Base-by-base conservation (phyloP, 768 basidiomycete species). In the Mycena haematopus region DNA sequence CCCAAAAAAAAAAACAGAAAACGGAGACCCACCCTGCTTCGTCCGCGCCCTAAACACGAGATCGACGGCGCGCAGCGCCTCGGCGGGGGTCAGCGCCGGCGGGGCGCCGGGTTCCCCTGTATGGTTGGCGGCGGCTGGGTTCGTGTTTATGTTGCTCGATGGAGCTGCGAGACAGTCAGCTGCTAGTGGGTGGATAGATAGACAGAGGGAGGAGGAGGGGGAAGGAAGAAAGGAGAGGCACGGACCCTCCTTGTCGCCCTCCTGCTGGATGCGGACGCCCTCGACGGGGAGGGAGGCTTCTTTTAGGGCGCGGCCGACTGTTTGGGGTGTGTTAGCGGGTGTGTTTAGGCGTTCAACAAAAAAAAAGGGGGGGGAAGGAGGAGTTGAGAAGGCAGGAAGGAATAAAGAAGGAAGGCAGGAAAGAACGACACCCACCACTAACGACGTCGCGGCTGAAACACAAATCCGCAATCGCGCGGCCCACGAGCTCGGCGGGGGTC, bases 401-500 rank as follows among this genome's bases (percentile, higher is more conserved):
- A 15, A 38, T 5, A 38, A 17, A 38, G 36, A 17, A 38, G 14
- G 36, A 14, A 15, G 36, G 15, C 5, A 13, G 5, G 2, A 38
- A 14, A 13, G n/a, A n/a, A n/a, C n/a, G n/a, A n/a, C n/a, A 64
- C 63, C 1, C n/a, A 65, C 63, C 63, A 17, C 46, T 46, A 13
- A 96, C 90, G 36, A 95, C 83, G 72, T 99, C 96, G 52, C 91
- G 90, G 1, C 90, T 90, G 73, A 96, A 95, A 63, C 93, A 93
- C 63, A 93, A 83, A 70, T 95, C 93, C 13, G 87, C 79, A 55
- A 99, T 82, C 10, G 84, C 82, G 69, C 84, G 86, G 56, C 93
- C 93, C 25, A 93, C 82, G 58, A 99, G 86, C 60, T 96, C 93
- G 33, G 86, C 81, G 2, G 95, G 88, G 25, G 90, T 86, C 77